Evolutionary conservation across 176 grass and related monocot species (phyloP), one percentile per base, ranked within the genome.

Genomic region (Oryza coarctata): DNA sequence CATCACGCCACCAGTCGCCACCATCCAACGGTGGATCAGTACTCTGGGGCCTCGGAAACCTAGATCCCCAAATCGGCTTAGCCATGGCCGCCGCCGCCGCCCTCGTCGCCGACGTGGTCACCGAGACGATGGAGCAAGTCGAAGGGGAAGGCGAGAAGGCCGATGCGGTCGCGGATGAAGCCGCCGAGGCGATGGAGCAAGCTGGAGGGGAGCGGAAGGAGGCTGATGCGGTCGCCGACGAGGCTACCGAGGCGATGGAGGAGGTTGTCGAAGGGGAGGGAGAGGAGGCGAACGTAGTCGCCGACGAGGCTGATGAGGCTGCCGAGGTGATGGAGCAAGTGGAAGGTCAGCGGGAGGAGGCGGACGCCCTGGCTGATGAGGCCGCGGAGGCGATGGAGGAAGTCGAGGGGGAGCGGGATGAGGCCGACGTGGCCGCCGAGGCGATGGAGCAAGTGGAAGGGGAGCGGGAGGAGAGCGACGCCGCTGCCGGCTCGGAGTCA

Each of bases 1-100:
- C 20, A 44, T 69, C 35, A 43, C 41, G 49, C 29, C 41, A 0
- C 15, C 76, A 43, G 31, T n/a, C n/a, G n/a, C n/a, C n/a, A n/a
- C n/a, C 72, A 82, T 82, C 67, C 73, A 77, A 65, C 70, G 34
- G 63, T 71, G 20, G 85, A 68, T 58, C 33, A n/a, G 3, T 9
- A 32, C 80, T 31, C 17, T 25, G 14, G 12, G 52, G 3, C 35
- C 29, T 65, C 67, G 74, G 47, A 13, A 62, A 60, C 55, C 55
- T 60, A 60, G 8, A 23, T 60, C 9, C 9, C n/a, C 47, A 9
- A 79, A 25, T 79, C 22, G 18, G 23, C 80, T 68, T 68, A 69
- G 18, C 44, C 60, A 86, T 90, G 88, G 68, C 67, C 13, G 26
- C 82, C 29, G 82, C 38, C 32, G 32, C 1, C 32, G 32, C 32